Evolutionary conservation across 2,329 filamentous ascomycete genomes (phyloP), one percentile per base, ranked within the genome.

Genomic region (Fusarium sulawesiense): DNA sequence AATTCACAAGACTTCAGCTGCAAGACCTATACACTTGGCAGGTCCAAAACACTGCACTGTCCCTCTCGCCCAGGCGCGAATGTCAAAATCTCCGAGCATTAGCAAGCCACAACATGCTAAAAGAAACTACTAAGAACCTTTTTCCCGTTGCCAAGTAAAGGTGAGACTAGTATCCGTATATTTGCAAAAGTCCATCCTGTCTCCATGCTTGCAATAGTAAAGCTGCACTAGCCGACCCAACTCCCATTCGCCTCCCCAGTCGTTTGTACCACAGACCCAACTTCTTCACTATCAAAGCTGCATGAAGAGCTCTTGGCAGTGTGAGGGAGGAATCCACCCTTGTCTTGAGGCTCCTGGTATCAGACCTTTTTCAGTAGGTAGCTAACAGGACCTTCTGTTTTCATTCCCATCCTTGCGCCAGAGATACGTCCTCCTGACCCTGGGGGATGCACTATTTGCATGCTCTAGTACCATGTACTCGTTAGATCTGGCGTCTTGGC

Each of bases 331-430:
- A 42, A 46, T 27, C 41, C 34, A 64, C 42, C 69, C 56, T 56
- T 55, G 63, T 57, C 60, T 44, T 53, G 56, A 71, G 64, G 46
- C 50, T 72, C 60, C 46, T 51, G 60, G 32, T 72, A 70, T 46
- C 51, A 69, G 49, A 18, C 68, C 68, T 48, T 48, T 66, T 70
- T 42, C 23, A 66, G 66, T 50, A 65, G 49, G 66, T 64, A 64
- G 55, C 49, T 59, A 46, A 50, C 46, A 27, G 9, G 48, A 72
- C 69, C 69, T 72, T 72, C 69, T 72, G 49, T 67, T 72, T 72
- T 67, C 61, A 60, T 44, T 32, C 23, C n/a, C 54, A 70, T 64
- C 68, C 68, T 66, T 62, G 68, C 47, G 40, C 55, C 45, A 46
- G 21, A 67, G 59, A 60, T 68, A 64, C 50, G 56, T 46, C 63